A percentile compares a stretch with the other conserved stretches of the same genome.
These are phyloP conservation scores for Kurtzmaniella cleridarum DNA, from an alignment of 805 yeast genomes.

Conservation along the genomic window DNA sequence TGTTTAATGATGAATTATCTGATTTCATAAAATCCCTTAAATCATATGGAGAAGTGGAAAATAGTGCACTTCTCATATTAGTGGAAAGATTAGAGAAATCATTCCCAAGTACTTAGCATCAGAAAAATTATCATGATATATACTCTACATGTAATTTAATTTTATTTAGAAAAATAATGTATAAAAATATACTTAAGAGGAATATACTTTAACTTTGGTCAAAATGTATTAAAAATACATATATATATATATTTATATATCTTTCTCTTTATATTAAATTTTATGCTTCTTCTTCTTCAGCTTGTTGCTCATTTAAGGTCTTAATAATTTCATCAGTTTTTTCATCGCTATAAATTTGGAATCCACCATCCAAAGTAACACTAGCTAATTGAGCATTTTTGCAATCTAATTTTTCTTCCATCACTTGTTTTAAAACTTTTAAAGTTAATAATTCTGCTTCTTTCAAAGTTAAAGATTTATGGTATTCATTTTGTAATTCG, in stretches of 20 bases:
- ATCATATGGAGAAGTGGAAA: slow-evolving; percentile 46
- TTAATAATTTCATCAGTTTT: slow-evolving; percentile 80
- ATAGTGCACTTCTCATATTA: slow-evolving; percentile 38
- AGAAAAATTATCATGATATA: too few relatives aligned
- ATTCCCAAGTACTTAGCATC: slow-evolving; percentile 17
- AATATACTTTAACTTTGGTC: neutral
- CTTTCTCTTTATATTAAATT: neutral
- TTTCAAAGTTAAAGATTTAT: slow-evolving; percentile 78
- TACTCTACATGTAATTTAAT: too few relatives aligned
- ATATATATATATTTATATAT: neutral
- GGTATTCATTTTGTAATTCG: slow-evolving; percentile 94
- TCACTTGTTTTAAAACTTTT: slow-evolving; percentile 91
- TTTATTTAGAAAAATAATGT: neutral
- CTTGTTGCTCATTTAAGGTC: slow-evolving; percentile 64
- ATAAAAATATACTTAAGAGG: neutral
- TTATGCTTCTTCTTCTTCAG: slow-evolving; percentile 23
- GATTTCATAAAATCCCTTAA: slow-evolving; percentile 43
- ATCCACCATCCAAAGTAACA: slow-evolving; percentile 83
- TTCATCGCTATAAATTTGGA: slow-evolving; percentile 75
- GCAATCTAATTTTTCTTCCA: slow-evolving; percentile 97
- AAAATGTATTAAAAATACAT: neutral
- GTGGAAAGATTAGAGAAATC: slow-evolving; percentile 38
- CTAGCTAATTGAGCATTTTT: slow-evolving; percentile 93
- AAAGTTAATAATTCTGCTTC: slow-evolving; percentile 90
- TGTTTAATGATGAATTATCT: slow-evolving; percentile 39